Percentiles rank a stretch among this genome's conserved stretches.
Evolutionary conservation across 371 early-diverging fungal genomes (phyloP).

Genomic region (Circinella umbellata): DNA sequence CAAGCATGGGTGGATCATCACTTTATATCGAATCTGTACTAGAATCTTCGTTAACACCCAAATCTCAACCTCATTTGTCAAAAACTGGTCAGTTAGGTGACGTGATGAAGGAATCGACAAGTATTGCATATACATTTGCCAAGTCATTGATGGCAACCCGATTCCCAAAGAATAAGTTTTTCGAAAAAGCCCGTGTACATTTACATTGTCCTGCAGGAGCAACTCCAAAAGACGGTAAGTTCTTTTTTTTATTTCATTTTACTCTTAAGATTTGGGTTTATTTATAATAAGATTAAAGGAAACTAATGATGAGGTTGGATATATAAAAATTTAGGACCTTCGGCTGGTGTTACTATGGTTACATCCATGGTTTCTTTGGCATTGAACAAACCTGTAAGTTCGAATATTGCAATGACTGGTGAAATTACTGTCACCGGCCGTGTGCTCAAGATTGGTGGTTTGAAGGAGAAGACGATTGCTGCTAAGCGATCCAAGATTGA

Average conservation of each 20-base stretch:
- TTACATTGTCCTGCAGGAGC: slow-evolving; percentile 98
- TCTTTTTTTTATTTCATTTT: too few relatives aligned
- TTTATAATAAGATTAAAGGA: too few relatives aligned
- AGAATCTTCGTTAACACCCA: slow-evolving; percentile 71
- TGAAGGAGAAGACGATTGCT: slow-evolving; percentile 97
- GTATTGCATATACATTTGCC: slow-evolving; percentile 94
- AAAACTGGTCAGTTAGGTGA: slow-evolving; percentile 96
- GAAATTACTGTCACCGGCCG: slow-evolving; percentile 97
- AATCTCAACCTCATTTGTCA: slow-evolving; percentile 70
- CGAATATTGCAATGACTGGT: slow-evolving; percentile 96
- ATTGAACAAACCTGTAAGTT: slow-evolving; percentile 71
- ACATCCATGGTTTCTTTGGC: slow-evolving; percentile 93
- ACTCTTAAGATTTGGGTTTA: too few relatives aligned
- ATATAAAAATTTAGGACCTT: slow-evolving; percentile 68
- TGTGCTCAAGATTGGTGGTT: slow-evolving; percentile 95
- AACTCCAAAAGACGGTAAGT: slow-evolving; percentile 94
- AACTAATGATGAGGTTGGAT: too few relatives aligned
- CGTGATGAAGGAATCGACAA: slow-evolving; percentile 98
- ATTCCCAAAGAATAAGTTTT: slow-evolving; percentile 88
- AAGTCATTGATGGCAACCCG: slow-evolving; percentile 75
- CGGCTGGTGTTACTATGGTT: slow-evolving; percentile 96
- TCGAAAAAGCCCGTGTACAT: slow-evolving; percentile 88
- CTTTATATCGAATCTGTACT: slow-evolving; percentile 95
- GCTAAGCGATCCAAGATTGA: slow-evolving; percentile 94
- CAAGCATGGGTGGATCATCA: slow-evolving; percentile 92